A percentile compares a stretch with the other conserved stretches of the same genome.
Conservation (phyloP, 2,329 filamentous ascomycete species). For the Hirsutella minnesotensis region DNA sequence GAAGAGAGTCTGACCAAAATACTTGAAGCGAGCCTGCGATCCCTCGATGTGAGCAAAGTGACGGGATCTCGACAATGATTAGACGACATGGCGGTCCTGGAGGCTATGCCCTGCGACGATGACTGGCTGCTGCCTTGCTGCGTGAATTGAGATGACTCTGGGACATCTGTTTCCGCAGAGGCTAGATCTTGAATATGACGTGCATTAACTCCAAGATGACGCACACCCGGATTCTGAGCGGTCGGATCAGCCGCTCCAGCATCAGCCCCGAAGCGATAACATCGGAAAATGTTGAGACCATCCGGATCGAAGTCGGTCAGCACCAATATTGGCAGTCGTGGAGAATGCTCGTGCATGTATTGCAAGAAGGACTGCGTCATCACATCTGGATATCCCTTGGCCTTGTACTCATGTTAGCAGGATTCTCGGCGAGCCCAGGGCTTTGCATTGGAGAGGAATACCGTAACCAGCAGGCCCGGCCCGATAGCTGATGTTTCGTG, state of each 20-base stretch:
- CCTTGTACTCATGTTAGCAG: too few species aligned
- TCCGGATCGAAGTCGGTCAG: slow-evolving; percentile 70
- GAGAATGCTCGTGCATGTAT: slow-evolving; percentile 32
- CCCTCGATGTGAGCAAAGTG: slow-evolving; percentile 34
- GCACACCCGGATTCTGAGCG: slow-evolving; percentile 35
- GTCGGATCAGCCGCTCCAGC: slow-evolving; percentile 47
- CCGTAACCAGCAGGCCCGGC: slow-evolving; percentile 57
- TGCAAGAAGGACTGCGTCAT: slow-evolving; percentile 54
- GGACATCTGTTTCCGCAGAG: neutral
- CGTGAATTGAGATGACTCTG: neutral
- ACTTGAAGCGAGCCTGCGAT: slow-evolving; percentile 44
- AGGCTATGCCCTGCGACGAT: neutral
- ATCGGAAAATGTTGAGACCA: slow-evolving; percentile 60
- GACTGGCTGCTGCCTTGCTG: slow-evolving; percentile 3
- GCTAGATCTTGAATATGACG: slow-evolving; percentile 20
- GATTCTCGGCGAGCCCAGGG: neutral
- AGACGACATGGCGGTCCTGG: slow-evolving; percentile 12
- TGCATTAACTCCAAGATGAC: slow-evolving; percentile 52
- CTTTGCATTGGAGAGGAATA: slow-evolving; percentile 15
- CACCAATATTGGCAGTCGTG: slow-evolving; percentile 44
- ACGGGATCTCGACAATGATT: slow-evolving; percentile 15
- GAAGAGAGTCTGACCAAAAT: slow-evolving; percentile 35
- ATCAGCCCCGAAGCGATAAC: slow-evolving; percentile 60
- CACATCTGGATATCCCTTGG: slow-evolving; percentile 73
- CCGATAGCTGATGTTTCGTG: slow-evolving; percentile 36